Evolutionary conservation across 208 protist genomes (phyloP), one percentile per base, ranked within the genome.

Genomic region (Leptomonas pyrrhocoris): DNA sequence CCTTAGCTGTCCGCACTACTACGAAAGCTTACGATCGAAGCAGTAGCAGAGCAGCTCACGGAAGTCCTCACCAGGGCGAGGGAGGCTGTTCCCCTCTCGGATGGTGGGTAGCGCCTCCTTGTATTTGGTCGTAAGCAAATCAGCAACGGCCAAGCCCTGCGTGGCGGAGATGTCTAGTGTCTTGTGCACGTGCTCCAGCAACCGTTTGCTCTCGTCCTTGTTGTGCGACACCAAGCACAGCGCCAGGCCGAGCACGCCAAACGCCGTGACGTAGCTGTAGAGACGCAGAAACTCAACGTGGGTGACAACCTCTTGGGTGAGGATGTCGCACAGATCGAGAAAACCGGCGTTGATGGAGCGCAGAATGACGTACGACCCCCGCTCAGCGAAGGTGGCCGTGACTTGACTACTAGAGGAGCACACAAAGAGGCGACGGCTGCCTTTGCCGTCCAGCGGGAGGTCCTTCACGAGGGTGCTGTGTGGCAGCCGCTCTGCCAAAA

Each of bases 251-350:
- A 91, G 49, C 28, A 93, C 79, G 31, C 84, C 81, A 40, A 90
- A 74, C 25, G 89, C 86, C 16, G 73, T 89, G 6, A 92, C 84
- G 65, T 88, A 79, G 73, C 79, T 84, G 43, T 74, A 68, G 42
- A 92, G 61, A 23, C 84, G 86, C n/a, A 95, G 73, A 50, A 95
- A 95, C 74, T 95, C 86, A 8, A 91, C 90, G 60, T 95, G 84
- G 0, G 74, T 84, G 6, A 93, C 84, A 21, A 85, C 80, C 66
- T 93, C 85, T 61, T 90, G 81, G 18, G 77, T 86, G 25, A 95
- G 84, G 45, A 85, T 58, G 55, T 94, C 84, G 74, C 86, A 90
- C 31, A 93, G 64, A 63, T 89, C 71, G 23, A 95, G 77, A 49
- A 95, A 83, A 51, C 51, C 46, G 15, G 68, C n/a, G 79, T 95